Base-by-base conservation (phyloP, 1,284 basidiomycete genomes). In the Pseudozyma thailandica region DNA sequence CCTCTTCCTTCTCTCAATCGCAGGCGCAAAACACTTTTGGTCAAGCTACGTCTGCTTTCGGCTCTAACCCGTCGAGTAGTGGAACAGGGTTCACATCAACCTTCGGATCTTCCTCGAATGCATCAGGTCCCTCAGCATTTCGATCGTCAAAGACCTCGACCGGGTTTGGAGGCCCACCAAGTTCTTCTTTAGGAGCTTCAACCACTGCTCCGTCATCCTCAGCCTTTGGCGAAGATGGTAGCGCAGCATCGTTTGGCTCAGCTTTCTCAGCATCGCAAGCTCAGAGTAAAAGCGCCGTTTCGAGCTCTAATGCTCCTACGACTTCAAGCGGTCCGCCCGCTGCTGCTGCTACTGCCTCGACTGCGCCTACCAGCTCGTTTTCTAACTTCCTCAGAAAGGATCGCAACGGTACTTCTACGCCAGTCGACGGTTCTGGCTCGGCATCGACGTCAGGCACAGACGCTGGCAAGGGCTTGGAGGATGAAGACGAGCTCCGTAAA, bases 401-500 rank as follows among this genome's bases (percentile, higher is more conserved):
- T 26, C 62, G 57, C 50, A 57, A 37, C n/a, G 61, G 57, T 13
- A 38, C 54, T 1, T 61, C 57, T 1, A 72, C 59, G n/a, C 59
- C 62, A 13, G 50, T 27, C 20, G 44, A 46, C 2, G 56, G 51
- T 21, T 51, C 50, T 7, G 39, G 28, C 1, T 26, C 52, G 1
- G 33, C 57, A 0, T 30, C 47, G 16, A 20, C 47, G 12, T 23
- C 49, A 6, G 35, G 10, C 8, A 28, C 26, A 15, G 42, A 46
- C 10, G 41, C 31, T 15, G 18, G 3, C 30, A 41, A 16, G 6
- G 25, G 20, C 16, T 31, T 48, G 27, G 59, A 44, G 18, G 65
- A 70, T 15, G 72, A 72, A 26, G 72, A 71, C 28, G 72, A 72
- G 41, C 51, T 68, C 23, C 64, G 72, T 48, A 74, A 63, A 50